Conservation (phyloP, 257 asterid species). For the Salvia splendens region DNA sequence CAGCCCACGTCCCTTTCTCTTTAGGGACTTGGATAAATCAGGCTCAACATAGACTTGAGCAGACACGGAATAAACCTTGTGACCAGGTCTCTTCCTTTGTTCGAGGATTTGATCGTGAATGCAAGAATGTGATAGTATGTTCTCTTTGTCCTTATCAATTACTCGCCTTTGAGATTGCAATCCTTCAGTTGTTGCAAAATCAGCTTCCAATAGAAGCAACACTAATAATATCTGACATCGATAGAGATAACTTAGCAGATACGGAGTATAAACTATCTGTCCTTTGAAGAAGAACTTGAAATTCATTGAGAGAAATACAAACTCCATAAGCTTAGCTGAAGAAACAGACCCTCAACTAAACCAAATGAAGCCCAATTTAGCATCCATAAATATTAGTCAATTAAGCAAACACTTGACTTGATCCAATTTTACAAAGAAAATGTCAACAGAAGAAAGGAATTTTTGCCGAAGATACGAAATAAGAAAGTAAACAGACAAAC, state of each 20-base stretch:
- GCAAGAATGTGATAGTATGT: conserved; percentile 70
- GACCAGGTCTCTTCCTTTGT: conserved; percentile 84
- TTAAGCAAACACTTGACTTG: conserved; percentile 7
- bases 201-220: conserved; percentile 56
- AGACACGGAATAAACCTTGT: conserved; percentile 74
- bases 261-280: background rate
- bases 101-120: conserved; percentile 90
- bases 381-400: conserved; percentile 11
- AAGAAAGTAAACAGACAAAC: background rate
- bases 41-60: conserved; percentile 72
- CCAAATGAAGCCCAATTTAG: conserved; percentile 9
- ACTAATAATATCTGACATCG: conserved; percentile 61
- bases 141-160: conserved; percentile 43
- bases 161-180: conserved; percentile 46
- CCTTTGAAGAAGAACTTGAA: background rate
- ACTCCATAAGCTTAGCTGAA: conserved; percentile 18
- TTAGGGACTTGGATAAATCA: conserved; percentile 42
- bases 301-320: background rate
- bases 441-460: conserved; percentile 23
- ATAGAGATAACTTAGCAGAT: conserved; percentile 1
- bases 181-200: conserved; percentile 47
- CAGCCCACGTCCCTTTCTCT: conserved; percentile 65
- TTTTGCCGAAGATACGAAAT: conserved; percentile 22
- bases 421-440: background rate
- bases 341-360: conserved; percentile 19